phyloP scores from a whole-genome alignment of 2,329 filamentous ascomycete species.

The Cyphellophora europaea region DNA sequence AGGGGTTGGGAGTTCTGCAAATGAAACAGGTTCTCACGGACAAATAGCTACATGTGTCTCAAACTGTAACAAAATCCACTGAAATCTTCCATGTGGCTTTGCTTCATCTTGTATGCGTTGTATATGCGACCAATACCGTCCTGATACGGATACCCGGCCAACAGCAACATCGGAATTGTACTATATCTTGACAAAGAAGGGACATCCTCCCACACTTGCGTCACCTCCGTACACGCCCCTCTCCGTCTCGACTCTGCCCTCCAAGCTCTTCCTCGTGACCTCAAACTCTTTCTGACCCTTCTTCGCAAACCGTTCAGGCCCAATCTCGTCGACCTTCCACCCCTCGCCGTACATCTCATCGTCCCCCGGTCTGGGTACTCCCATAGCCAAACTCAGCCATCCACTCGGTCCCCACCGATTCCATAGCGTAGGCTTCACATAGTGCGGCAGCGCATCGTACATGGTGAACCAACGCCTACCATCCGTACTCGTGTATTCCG shows the following conservation, averaged over 20 bases:
- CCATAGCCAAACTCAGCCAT: conserved; percentile 38
- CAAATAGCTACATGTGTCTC: too few species aligned
- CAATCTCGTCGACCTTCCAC: conserved; percentile 47
- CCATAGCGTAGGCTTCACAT: conserved; percentile 50
- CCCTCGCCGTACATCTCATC: conserved; percentile 38
- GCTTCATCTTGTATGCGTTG: too few species aligned
- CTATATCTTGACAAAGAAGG: neutral
- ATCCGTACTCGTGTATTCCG: conserved; percentile 24
- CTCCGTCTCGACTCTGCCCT: conserved; percentile 1
- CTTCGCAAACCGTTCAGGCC: conserved; percentile 47
- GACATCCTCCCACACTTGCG: too few species aligned
- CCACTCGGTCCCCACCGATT: conserved; percentile 53
- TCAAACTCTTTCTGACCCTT: conserved; percentile 43
- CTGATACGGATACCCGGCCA: too few species aligned
- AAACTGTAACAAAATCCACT: too few species aligned
- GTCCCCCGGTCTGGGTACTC: conserved; percentile 39
- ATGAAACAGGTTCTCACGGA: too few species aligned
- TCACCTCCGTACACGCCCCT: too few species aligned
- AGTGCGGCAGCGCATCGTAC: conserved; percentile 58
- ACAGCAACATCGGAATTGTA: too few species aligned
- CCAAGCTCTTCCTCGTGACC: conserved; percentile 28
- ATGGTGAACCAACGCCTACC: conserved; percentile 41
- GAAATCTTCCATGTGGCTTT: too few species aligned
- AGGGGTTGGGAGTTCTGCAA: too few species aligned
- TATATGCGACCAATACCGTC: too few species aligned